These are phyloP conservation scores for Saccharomyces hybrid DNA, from an alignment of 1,139 yeast genomes.

Conservation along the genomic window DNA sequence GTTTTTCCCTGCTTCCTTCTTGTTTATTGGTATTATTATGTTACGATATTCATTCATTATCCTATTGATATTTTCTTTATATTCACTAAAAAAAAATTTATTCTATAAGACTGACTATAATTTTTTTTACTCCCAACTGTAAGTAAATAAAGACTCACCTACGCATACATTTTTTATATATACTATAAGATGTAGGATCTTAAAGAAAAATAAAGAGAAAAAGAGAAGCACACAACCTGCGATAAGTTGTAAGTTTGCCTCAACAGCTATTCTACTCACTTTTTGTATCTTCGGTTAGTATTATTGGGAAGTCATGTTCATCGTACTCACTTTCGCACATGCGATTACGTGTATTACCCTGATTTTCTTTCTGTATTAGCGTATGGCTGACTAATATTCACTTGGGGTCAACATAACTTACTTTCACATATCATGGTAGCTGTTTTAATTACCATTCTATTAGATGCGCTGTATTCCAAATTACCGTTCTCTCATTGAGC, in stretches of 20 bases:
- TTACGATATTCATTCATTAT: constrained; percentile 1
- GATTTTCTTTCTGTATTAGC: not conserved
- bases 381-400: not conserved
- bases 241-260: not conserved
- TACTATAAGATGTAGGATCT: not conserved
- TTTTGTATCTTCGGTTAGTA: not conserved
- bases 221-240: not conserved
- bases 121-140: not conserved
- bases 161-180: not conserved
- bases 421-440: not conserved
- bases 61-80: not conserved
- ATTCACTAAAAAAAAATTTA: not conserved
- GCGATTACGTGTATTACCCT: not conserved
- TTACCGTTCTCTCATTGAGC: not conserved
- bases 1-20: not conserved
- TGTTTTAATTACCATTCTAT: not conserved
- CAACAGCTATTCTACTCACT: not conserved
- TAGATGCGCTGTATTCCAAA: not conserved
- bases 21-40: constrained; percentile 1
- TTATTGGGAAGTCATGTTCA: not conserved
- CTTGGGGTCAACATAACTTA: not conserved
- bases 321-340: not conserved
- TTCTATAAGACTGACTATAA: constrained; percentile 1
- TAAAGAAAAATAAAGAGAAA: not conserved
- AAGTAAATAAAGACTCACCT: not conserved